phyloP scores from a whole-genome alignment of 495 filamentous ascomycete genomes.

The Podospora australis region DNA sequence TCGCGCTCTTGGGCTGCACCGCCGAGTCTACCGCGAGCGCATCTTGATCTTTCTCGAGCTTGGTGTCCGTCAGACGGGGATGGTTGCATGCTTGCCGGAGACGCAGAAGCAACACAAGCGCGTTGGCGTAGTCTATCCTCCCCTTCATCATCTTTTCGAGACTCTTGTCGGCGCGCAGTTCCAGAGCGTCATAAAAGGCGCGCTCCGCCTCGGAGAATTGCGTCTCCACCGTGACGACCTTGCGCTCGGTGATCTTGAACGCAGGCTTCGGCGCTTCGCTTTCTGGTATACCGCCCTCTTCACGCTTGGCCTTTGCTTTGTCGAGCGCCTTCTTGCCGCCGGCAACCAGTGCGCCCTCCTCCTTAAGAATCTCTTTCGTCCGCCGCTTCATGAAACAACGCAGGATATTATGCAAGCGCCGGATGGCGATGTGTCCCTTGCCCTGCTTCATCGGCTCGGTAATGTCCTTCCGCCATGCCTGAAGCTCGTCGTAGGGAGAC shows the following conservation, averaged over 20 bases:
- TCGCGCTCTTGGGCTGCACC: constrained; percentile 40
- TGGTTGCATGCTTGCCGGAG: constrained; percentile 93
- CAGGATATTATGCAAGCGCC: constrained; percentile 73
- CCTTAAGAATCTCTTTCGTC: constrained; percentile 88
- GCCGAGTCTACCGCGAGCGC: constrained; percentile 60
- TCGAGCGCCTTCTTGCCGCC: constrained; percentile 51
- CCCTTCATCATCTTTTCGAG: constrained; percentile 80
- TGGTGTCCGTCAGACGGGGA: constrained; percentile 74
- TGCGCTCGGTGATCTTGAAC: constrained; percentile 82
- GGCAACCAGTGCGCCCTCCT: constrained; percentile 67
- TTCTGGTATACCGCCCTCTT: constrained; percentile 39
- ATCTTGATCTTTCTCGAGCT: constrained; percentile 80
- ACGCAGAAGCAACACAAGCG: constrained; percentile 80
- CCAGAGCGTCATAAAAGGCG: constrained; percentile 77
- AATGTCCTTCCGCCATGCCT: constrained; percentile 83
- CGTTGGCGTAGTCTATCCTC: constrained; percentile 49
- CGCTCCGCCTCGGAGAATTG: constrained; percentile 75
- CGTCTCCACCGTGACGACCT: constrained; percentile 71
- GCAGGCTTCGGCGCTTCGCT: constrained; percentile 40
- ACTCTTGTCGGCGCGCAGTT: constrained; percentile 75
- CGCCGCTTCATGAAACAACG: constrained; percentile 93
- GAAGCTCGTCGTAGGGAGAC: constrained; percentile 76
- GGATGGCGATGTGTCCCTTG: constrained; percentile 80
- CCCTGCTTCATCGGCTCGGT: constrained; percentile 78
- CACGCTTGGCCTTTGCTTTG: constrained; percentile 39